Base-by-base conservation (phyloP, 139 green algal species). In the Nannochloris sp. region DNA sequence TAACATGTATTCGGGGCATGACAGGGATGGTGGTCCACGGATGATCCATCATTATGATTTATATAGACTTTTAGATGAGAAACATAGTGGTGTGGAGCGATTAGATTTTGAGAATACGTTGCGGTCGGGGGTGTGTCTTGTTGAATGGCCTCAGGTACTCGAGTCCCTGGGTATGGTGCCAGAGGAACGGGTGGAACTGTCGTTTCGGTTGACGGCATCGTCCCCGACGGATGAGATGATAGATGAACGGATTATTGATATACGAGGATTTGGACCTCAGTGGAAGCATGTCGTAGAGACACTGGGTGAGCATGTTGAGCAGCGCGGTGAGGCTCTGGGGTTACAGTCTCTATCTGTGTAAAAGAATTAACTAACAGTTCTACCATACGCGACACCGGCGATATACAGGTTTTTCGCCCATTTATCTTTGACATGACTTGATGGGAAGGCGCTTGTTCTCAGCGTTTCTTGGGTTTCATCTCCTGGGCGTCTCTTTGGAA, bases 371-470 rank as follows among this genome's bases (percentile, higher is more conserved):
- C 64, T 78, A 4, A 95, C 87, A 14, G 91, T 98, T 23, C 93
- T 79, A n/a, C 93, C 93, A 68, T 96, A 98, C 3, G 86, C 87
- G 12, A 98, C 87, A 29, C 78, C 84, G 5, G 87, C 84, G 58
- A 98, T 96, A 88, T 98, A 98, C 62, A 98, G 79, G 71, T 98
- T 96, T 75, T 97, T 96, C 23, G 84, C 84, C 92, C 92, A 98
- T 73, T 98, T 98, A 70, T 98, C 92, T 83, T 98, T 98, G 33
- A 98, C 91, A 72, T 98, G 92, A 3, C 82, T 89, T 72, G 68
- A 87, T 49, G 92, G 92, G 72, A 98, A 98, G 30, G 91, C 88
- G 28, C 67, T 87, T 11, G 92, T 98, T 53, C 92, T 85, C 60
- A 98, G 82, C 30, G 92, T 98, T 74, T 98, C 92, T 78, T 98